These are phyloP conservation scores for Epichloe festucae DNA, from an alignment of 2,329 filamentous ascomycete genomes.

Conservation along the genomic window DNA sequence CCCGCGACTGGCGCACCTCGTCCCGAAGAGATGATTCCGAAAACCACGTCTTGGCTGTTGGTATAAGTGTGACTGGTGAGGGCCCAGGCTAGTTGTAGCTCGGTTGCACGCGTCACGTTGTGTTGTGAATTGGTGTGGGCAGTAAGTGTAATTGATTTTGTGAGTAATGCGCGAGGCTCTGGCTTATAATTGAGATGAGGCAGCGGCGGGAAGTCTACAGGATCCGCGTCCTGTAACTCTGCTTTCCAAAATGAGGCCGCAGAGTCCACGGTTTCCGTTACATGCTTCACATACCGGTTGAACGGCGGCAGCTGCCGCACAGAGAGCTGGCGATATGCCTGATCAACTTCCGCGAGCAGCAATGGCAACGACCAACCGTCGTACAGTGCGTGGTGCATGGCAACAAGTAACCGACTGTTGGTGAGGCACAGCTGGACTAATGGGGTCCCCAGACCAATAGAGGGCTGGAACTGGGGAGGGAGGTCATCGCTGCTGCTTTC, in stretches of 20 bases:
- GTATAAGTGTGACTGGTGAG: not conserved
- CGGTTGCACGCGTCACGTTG: not conserved
- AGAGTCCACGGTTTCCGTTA: not conserved
- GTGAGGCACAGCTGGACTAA: not conserved
- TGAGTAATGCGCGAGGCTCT: not conserved
- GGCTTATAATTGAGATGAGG: not conserved
- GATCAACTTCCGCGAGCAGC: not conserved
- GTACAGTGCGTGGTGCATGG: not conserved
- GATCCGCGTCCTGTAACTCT: not conserved
- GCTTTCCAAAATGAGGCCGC: not conserved
- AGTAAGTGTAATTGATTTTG: too few relatives aligned
- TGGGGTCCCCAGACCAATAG: not conserved
- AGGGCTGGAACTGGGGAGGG: not conserved
- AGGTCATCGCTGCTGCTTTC: not conserved
- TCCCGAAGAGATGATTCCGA: not conserved
- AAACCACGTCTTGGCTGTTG: not conserved
- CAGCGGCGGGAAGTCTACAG: not conserved
- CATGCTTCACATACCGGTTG: not conserved
- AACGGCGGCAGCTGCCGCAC: not conserved
- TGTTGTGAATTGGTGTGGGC: too few relatives aligned
- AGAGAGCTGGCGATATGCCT: not conserved
- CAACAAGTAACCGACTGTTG: not conserved
- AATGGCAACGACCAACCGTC: slow-evolving; percentile 1
- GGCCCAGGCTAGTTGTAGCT: not conserved
- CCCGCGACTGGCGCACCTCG: not conserved